These are phyloP conservation scores for Durusdinium trenchii DNA, from an alignment of 73 alveolate genomes.

Conservation along the genomic window DNA sequence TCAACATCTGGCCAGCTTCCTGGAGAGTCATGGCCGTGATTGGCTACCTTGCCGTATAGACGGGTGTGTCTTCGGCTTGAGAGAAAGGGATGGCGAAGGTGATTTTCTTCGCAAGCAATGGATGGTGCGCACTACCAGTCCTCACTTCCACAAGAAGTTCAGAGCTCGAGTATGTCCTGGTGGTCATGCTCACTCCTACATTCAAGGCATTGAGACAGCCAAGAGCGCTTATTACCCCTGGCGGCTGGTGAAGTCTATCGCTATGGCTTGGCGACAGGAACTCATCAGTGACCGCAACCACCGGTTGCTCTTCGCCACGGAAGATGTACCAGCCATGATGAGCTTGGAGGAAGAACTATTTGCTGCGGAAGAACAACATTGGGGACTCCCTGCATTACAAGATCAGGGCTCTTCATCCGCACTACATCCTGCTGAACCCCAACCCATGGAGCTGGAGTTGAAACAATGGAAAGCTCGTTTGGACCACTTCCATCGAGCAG, in stretches of 20 bases:
- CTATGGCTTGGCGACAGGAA: neutral
- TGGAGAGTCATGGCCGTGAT: no score
- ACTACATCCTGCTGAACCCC: neutral
- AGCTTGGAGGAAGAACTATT: neutral
- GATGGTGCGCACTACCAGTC: neutral
- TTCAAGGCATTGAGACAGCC: neutral
- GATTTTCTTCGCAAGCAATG: conserved; percentile 1
- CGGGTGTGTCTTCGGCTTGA: neutral
- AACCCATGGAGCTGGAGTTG: neutral
- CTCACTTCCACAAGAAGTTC: neutral
- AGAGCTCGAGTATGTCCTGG: neutral
- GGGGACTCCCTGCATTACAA: neutral
- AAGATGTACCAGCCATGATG: neutral
- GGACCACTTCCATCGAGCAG: conserved; percentile 13
- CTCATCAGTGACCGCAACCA: neutral
- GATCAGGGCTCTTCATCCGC: neutral
- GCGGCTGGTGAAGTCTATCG: neutral
- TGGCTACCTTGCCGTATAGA: neutral
- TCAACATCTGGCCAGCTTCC: neutral
- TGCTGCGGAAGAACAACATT: neutral
- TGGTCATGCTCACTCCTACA: neutral
- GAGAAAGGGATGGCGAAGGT: neutral
- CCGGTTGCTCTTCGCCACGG: neutral
- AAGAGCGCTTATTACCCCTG: conserved; percentile 23
- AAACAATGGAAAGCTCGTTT: neutral